Percentiles rank a stretch among this genome's conserved stretches.
phyloP scores from a whole-genome alignment of 176 grass and related monocot species.

The Triticum urartu region DNA sequence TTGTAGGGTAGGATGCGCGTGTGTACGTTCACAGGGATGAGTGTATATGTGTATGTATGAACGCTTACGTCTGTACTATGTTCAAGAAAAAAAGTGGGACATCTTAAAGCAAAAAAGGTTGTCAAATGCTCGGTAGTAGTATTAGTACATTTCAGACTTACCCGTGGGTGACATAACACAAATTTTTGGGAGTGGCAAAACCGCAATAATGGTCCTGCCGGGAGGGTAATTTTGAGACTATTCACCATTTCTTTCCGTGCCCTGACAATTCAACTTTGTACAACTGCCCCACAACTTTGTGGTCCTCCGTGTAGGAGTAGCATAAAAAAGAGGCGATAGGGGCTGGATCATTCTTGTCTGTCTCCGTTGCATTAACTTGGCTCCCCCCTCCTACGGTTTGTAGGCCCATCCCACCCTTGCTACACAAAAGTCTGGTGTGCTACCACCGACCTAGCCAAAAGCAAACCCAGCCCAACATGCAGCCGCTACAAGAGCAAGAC shows the following conservation, averaged over 20 bases:
- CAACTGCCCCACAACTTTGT: neutral
- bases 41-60: too few relatives aligned
- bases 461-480: slow-evolving; percentile 37
- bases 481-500: slow-evolving; percentile 12
- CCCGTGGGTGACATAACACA: neutral
- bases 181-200: neutral
- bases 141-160: neutral
- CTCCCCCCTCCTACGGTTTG: neutral
- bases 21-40: too few relatives aligned
- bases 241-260: slow-evolving; percentile 39
- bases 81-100: too few relatives aligned
- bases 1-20: too few relatives aligned
- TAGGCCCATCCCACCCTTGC: slow-evolving; percentile 26
- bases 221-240: neutral
- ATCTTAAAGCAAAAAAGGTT: too few relatives aligned
- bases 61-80: too few relatives aligned
- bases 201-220: neutral
- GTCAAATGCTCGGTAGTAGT: too few relatives aligned
- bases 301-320: slow-evolving; percentile 27
- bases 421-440: slow-evolving; percentile 33
- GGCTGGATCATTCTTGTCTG: slow-evolving; percentile 36
- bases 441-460: slow-evolving; percentile 51
- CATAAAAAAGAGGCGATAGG: slow-evolving; percentile 8
- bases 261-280: slow-evolving; percentile 24
- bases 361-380: slow-evolving; percentile 26